Percentiles rank a stretch among this genome's conserved stretches.
Conservation (phyloP, 164 flowering plant species). For the Santalum album region DNA sequence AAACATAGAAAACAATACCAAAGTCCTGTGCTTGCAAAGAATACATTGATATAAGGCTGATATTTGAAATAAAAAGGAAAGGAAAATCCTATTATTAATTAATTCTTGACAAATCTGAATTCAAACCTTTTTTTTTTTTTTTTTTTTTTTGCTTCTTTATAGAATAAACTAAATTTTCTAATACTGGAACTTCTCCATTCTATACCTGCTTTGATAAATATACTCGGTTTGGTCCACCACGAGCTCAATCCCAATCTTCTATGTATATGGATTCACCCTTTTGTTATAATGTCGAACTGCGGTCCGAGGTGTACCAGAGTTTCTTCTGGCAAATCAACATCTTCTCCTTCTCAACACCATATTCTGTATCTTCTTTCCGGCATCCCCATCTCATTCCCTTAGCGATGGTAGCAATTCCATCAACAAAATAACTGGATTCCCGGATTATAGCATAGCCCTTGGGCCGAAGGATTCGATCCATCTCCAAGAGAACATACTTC, state of each 20-base stretch:
- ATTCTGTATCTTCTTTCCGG: slow-evolving; percentile 71
- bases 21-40: too few species aligned
- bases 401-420: slow-evolving; percentile 53
- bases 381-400: slow-evolving; percentile 87
- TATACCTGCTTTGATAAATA: slow-evolving; percentile 1
- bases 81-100: too few species aligned
- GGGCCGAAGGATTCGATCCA: slow-evolving; percentile 86
- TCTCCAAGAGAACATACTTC: slow-evolving; percentile 82
- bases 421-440: slow-evolving; percentile 66
- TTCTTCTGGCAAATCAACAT: slow-evolving; percentile 82
- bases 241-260: not conserved
- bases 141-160: too few species aligned
- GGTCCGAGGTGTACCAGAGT: slow-evolving; percentile 64
- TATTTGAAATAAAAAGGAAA: too few species aligned
- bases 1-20: too few species aligned
- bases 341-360: slow-evolving; percentile 58
- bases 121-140: too few species aligned
- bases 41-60: too few species aligned
- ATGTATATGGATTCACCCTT: not conserved
- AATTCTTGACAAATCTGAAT: too few species aligned
- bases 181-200: slow-evolving; percentile 7
- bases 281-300: slow-evolving; percentile 22
- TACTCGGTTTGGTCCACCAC: not conserved
- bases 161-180: slow-evolving; percentile 2
- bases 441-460: slow-evolving; percentile 71